Conservation (phyloP, 2,329 filamentous ascomycete species). For the Claviceps sp. region DNA sequence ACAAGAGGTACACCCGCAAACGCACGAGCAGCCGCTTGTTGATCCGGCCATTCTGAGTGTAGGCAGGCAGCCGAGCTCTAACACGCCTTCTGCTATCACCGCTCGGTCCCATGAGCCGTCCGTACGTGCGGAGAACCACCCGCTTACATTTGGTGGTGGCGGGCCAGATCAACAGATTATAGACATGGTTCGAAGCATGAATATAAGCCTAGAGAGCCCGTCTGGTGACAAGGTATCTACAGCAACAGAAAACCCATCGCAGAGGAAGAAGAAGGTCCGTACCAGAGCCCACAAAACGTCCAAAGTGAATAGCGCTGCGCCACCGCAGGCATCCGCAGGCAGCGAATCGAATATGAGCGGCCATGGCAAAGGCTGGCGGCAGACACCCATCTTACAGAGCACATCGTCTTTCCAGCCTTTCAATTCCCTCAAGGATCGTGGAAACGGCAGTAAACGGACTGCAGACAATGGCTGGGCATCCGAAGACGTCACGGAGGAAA, state of each 20-base stretch:
- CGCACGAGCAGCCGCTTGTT: slow-evolving; percentile 40
- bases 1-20: slow-evolving; percentile 12
- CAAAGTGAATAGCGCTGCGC: slow-evolving; percentile 14
- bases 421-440: slow-evolving; percentile 44
- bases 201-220: slow-evolving; percentile 8
- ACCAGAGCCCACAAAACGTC: slow-evolving; percentile 19
- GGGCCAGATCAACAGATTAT: slow-evolving; percentile 14
- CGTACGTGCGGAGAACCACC: slow-evolving; percentile 4
- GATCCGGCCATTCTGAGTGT: slow-evolving; percentile 76
- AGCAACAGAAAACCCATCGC: slow-evolving; percentile 11
- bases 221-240: slow-evolving; percentile 10
- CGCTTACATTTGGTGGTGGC: background rate
- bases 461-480: slow-evolving; percentile 81
- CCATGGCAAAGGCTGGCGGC: slow-evolving; percentile 42
- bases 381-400: slow-evolving; percentile 47
- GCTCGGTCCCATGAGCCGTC: slow-evolving; percentile 2
- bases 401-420: slow-evolving; percentile 51
- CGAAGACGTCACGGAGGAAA: slow-evolving; percentile 87
- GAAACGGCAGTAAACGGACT: slow-evolving; percentile 28
- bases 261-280: slow-evolving; percentile 18
- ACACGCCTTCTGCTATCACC: slow-evolving; percentile 13
- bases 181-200: slow-evolving; percentile 16
- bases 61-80: slow-evolving; percentile 26
- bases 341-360: slow-evolving; percentile 15
- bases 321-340: slow-evolving; percentile 14